Base-by-base conservation (phyloP, 164 flowering plant genomes). In the Tetrastigma voinierianum region DNA sequence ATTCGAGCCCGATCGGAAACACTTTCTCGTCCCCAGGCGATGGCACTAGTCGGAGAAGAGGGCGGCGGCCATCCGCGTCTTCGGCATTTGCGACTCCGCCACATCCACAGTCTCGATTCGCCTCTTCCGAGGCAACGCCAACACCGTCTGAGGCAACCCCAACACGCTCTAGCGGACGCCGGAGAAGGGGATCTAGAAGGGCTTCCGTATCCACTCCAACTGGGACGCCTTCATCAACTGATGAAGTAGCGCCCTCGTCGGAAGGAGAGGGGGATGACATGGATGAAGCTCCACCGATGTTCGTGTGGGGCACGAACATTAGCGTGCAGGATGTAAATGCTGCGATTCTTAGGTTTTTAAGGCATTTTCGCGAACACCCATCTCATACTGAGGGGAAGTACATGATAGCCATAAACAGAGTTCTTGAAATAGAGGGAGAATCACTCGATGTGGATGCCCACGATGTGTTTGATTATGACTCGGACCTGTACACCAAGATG, bases 281-380 rank as follows among this genome's bases (percentile, higher is more conserved):
- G 2, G 93, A 88, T 9, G 91, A 79, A 9, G 81, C 83, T 25
- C 82, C 89, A 0, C 94, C 97, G 10, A 82, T 88, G 79, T 90
- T 70, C 57, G 99, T 95, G 1, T 95, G 99, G 99, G 98, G 99
- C 18, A 95, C 99, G 13, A 95, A 88, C 66, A 89, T 95, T 18
- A 92, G 98, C 57, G 98, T 95, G 2, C 93, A 90, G 25, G 99
- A 95, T 57, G 93, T 92, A 5, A 88, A 89, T 54, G 88, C 84
- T 1, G 89, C 96, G 8, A 87, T 95, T 40, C 72, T 78, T 1
- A 76, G 91, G 79, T 91, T 95, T 74, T 67, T 91, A 78, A 86
- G 81, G 83, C 65, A 90, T 66, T 91, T 86, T 59, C 72, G 95
- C 43, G 91, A 86, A 4, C 67, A 74, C 46, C 60, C 79, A 0